Evolutionary conservation across 2,329 filamentous ascomycete species (phyloP), one percentile per base, ranked within the genome.

Genomic region (Trichoderma endophyticum): DNA sequence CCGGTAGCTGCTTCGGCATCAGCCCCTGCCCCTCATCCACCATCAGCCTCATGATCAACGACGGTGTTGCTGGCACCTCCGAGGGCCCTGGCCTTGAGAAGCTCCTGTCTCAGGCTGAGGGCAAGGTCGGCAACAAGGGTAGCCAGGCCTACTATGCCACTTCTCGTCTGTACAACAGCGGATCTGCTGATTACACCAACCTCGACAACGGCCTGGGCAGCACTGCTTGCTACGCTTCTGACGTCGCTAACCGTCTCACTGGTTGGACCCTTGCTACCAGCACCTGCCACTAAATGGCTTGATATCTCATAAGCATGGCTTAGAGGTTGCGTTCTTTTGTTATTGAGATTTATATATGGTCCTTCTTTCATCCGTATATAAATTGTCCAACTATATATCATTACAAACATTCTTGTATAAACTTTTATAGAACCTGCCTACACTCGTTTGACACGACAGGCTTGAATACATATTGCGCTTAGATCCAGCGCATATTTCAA

Each of bases 51-150:
- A 81, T 81, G 80, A 77, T 80, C 74, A 74, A 75, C 4, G 85
- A 87, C 48, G 86, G 85, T 34, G 79, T 81, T 3, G 75, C 76
- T 7, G 84, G 85, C 36, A 84, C 84, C 6, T 70, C 78, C 5
- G 76, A 78, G 21, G 83, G 83, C 5, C 82, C 83, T 30, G 85
- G 84, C 1, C 78, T 87, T 18, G 32, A 74, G 71, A 59, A 71
- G 12, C 61, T 74, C 21, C 14, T 71, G 15, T 39, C 51, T 11
- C 24, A 73, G 59, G 67, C 73, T 9, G 5, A 51, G 24, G 14
- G 54, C 12, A 21, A 48, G 28, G 57, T 61, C 21, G 24, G 61
- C 51, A 59, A 43, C 63, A 7, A 60, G 15, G 70, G 64, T 12
- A 69, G 64, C 59, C 74, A 73, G 48, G 64, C 73, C n/a, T 64